Evolutionary conservation across 2,329 filamentous ascomycete species (phyloP).

Genomic region (Juglanconis juglandina): DNA sequence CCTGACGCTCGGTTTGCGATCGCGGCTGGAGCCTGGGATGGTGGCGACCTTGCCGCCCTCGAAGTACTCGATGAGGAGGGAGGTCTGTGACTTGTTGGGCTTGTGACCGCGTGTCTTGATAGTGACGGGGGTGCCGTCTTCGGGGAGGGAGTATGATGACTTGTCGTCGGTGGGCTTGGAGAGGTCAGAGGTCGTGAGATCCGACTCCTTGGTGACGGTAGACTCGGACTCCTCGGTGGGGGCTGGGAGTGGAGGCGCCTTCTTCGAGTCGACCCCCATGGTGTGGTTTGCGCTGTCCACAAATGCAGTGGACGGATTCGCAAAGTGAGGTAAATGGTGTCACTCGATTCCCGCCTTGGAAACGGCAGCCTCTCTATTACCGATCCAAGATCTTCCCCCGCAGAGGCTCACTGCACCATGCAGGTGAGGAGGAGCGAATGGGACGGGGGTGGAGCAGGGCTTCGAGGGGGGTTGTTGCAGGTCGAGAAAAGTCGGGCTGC

Average conservation of each 20-base stretch:
- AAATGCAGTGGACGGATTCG: conserved; percentile 14
- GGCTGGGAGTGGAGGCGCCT: conserved; percentile 67
- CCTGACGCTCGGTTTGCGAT: conserved; percentile 76
- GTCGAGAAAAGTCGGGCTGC: conserved; percentile 13
- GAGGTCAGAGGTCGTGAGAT: conserved; percentile 60
- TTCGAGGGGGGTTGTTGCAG: conserved; percentile 11
- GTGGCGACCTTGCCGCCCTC: conserved; percentile 66
- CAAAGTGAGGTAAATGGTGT: conserved; percentile 18
- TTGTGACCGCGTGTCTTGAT: conserved; percentile 72
- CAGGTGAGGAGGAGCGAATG: conserved; percentile 9
- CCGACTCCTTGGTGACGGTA: conserved; percentile 54
- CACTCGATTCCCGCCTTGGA: conserved; percentile 15
- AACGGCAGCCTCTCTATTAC: conserved; percentile 10
- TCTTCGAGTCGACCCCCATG: conserved; percentile 56
- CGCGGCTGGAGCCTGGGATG: conserved; percentile 49
- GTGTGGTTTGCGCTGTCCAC: conserved; percentile 28
- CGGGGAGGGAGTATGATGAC: conserved; percentile 75
- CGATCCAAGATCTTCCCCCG: conserved; percentile 12
- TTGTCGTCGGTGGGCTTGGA: conserved; percentile 66
- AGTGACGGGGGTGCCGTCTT: conserved; percentile 87
- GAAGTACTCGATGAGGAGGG: conserved; percentile 91
- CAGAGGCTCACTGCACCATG: conserved; percentile 18
- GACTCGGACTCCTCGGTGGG: conserved; percentile 69
- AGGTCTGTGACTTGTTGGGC: conserved; percentile 72
- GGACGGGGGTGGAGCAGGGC: conserved; percentile 4